Evolutionary conservation across 805 yeast genomes (phyloP).

Genomic region (Candida stauntonica): DNA sequence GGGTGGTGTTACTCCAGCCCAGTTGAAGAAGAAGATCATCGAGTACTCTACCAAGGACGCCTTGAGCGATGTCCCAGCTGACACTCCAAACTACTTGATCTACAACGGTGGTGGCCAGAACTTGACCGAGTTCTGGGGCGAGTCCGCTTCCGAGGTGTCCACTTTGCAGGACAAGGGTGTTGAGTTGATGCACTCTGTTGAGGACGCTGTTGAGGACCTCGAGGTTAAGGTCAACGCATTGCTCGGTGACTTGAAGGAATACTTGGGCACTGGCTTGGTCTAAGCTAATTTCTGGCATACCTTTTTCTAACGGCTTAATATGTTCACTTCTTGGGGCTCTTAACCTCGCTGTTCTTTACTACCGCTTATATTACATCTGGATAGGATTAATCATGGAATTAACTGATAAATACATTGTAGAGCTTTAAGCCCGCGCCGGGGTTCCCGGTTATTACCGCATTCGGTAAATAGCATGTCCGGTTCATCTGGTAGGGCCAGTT

Average conservation of each 20-base stretch:
- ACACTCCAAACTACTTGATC: slow-evolving; percentile 73
- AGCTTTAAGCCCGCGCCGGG: background rate
- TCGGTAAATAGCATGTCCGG: background rate
- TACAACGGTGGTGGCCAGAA: slow-evolving; percentile 81
- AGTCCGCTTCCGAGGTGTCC: background rate
- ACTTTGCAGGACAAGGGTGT: slow-evolving; percentile 10
- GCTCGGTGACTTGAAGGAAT: slow-evolving; percentile 17
- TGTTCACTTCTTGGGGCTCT: too few relatives aligned
- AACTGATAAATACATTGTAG: too few relatives aligned
- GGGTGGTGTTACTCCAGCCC: slow-evolving; percentile 58
- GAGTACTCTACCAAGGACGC: slow-evolving; percentile 59
- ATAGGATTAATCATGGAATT: too few relatives aligned
- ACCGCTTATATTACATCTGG: too few relatives aligned
- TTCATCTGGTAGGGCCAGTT: slow-evolving; percentile 8
- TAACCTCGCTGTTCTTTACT: too few relatives aligned
- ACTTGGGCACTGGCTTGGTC: slow-evolving; percentile 14
- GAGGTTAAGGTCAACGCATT: slow-evolving; percentile 19
- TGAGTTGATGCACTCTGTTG: slow-evolving; percentile 13
- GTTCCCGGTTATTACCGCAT: background rate
- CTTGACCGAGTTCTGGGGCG: slow-evolving; percentile 33
- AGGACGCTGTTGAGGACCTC: slow-evolving; percentile 19
- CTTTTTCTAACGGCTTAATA: background rate
- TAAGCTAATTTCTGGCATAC: too few relatives aligned
- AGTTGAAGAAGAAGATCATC: slow-evolving; percentile 71
- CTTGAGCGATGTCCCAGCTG: slow-evolving; percentile 60